Conservation (phyloP, 2,329 filamentous ascomycete species). For the Diatrype stigma region DNA sequence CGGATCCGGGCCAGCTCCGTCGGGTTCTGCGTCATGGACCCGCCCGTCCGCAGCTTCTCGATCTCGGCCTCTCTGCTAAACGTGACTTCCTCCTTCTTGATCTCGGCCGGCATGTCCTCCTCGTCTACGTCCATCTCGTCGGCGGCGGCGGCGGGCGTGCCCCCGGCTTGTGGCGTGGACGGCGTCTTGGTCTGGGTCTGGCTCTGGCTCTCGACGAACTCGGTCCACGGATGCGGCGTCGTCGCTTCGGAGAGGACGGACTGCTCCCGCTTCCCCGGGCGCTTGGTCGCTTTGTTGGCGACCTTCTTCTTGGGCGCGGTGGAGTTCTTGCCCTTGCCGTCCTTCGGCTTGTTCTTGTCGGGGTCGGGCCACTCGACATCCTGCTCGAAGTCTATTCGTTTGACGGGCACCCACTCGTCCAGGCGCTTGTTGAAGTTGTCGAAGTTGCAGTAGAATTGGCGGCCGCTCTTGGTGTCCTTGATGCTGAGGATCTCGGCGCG, state of each 20-base stretch:
- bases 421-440: conserved; percentile 92
- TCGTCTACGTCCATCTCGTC: conserved; percentile 56
- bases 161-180: conserved; percentile 35
- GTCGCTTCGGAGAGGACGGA: conserved; percentile 49
- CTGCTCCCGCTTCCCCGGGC: conserved; percentile 51
- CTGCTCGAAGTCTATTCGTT: conserved; percentile 78
- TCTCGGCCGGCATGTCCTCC: conserved; percentile 34
- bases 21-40: conserved; percentile 98
- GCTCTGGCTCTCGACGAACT: conserved; percentile 45
- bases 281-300: conserved; percentile 57
- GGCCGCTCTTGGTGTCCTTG: conserved; percentile 79
- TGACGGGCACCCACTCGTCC: conserved; percentile 81
- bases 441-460: conserved; percentile 94
- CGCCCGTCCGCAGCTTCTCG: conserved; percentile 88
- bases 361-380: conserved; percentile 96
- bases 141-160: conserved; percentile 38
- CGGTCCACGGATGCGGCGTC: conserved; percentile 52
- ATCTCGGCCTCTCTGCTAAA: conserved; percentile 89
- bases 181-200: conserved; percentile 40
- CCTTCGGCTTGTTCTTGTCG: conserved; percentile 78
- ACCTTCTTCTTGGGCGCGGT: conserved; percentile 53
- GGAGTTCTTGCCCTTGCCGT: conserved; percentile 68
- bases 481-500: conserved; percentile 97
- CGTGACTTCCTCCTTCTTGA: conserved; percentile 45
- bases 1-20: conserved; percentile 94